These are phyloP conservation scores for Pseudopithomyces maydicus DNA, from an alignment of 2,329 filamentous ascomycete genomes.

Conservation along the genomic window DNA sequence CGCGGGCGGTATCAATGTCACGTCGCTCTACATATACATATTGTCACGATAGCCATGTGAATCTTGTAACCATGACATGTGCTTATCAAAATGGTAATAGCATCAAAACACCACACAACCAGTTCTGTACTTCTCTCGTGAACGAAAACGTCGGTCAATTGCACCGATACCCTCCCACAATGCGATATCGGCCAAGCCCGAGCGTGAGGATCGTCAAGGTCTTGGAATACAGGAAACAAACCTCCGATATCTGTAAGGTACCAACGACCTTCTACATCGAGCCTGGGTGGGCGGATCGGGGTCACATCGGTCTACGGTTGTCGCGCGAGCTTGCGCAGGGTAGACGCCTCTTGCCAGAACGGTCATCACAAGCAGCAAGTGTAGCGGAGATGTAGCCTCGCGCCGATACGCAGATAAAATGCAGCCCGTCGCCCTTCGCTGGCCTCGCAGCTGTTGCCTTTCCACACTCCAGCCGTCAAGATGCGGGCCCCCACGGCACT, in stretches of 20 bases:
- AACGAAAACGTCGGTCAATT: too few species aligned
- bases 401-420: neutral
- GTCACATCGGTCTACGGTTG: constrained; percentile 3
- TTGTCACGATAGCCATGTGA: too few species aligned
- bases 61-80: too few species aligned
- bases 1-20: too few species aligned
- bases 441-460: neutral
- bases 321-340: neutral
- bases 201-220: neutral
- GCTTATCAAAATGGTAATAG: too few species aligned
- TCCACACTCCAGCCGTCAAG: neutral
- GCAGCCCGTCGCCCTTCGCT: neutral
- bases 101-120: too few species aligned
- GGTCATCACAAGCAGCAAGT: neutral
- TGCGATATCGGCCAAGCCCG: neutral
- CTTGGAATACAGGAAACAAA: neutral
- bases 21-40: too few species aligned
- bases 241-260: neutral
- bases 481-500: neutral
- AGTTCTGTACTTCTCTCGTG: too few species aligned
- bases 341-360: neutral
- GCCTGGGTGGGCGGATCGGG: neutral
- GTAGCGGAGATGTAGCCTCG: neutral
- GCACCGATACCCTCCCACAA: too few species aligned
- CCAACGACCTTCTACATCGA: constrained; percentile 1